Percentiles rank a stretch among this genome's conserved stretches.
Conservation (phyloP, 2,329 filamentous ascomycete species). For the Beauveria brongniartii region DNA sequence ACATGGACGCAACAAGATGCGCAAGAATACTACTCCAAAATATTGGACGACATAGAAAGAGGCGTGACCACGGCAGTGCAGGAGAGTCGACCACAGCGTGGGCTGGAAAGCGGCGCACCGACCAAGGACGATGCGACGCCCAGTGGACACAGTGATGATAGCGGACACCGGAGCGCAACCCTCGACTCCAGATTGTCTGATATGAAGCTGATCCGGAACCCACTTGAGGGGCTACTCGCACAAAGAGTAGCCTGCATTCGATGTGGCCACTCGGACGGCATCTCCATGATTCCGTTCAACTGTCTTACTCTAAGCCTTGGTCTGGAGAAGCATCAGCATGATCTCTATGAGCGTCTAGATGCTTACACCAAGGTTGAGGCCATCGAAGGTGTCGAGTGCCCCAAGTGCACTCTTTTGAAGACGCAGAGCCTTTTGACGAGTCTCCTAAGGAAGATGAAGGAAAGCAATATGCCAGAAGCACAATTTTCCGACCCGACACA, state of each 20-base stretch:
- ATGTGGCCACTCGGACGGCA: constrained; percentile 80
- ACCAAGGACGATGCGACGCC: constrained; percentile 33
- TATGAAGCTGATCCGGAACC: constrained; percentile 50
- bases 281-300: constrained; percentile 89
- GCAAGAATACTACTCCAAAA: constrained; percentile 91
- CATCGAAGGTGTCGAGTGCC: constrained; percentile 85
- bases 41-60: constrained; percentile 77
- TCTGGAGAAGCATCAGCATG: constrained; percentile 49
- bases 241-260: constrained; percentile 81
- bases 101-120: constrained; percentile 30
- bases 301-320: constrained; percentile 83
- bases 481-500: constrained; percentile 41
- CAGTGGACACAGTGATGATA: constrained; percentile 48
- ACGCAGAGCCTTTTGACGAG: constrained; percentile 39
- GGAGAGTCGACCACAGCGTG: constrained; percentile 20
- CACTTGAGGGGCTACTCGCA: constrained; percentile 78
- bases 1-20: constrained; percentile 96
- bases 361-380: constrained; percentile 77
- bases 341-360: constrained; percentile 71
- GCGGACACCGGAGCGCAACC: constrained; percentile 44
- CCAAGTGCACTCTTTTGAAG: constrained; percentile 75
- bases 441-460: constrained; percentile 34
- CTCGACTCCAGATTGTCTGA: constrained; percentile 30
- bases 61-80: constrained; percentile 51
- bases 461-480: constrained; percentile 33